Base-by-base conservation (phyloP, 371 early-diverging fungal species). In the Umbelopsis sp. region DNA sequence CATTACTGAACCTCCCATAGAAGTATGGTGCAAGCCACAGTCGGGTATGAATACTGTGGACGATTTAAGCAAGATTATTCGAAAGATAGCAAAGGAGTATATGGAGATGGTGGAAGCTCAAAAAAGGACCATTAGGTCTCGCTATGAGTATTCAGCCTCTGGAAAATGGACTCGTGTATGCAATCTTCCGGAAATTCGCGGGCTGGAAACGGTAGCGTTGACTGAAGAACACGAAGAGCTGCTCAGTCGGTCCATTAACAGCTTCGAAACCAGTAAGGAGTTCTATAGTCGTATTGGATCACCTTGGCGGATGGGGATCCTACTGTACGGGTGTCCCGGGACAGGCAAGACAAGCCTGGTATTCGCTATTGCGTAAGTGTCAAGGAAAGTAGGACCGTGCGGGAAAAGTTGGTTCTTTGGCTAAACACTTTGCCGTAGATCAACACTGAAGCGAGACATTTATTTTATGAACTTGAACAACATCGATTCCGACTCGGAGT, bases 341-440 rank as follows among this genome's bases (percentile, higher is more conserved):
- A 93, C 94, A 1, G 96, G 96, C 63, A 96, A 94, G 75, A 94
- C 94, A 10, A 86, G 89, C 6, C 89, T 96, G 25, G 87, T 94
- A 50, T 86, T 91, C 69, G 95, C 95, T 37, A 86, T 96, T 57
- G 89, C 93, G 73, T 89, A 69, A 57, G 72, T 50, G 22, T 22
- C 22, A 22, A 4, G 32, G 1, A 25, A 24, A n/a, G 10, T 12
- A 9, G 24, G 46, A 41, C 29, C 20, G 24, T 20, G 8, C 18
- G 41, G 16, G 48, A 22, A 20, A 45, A 51, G 16, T 32, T 32
- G 41, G 20, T 18, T 24, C 29, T 1, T 32, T 37, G 20, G 22
- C 22, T 57, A 44, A 22, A 11, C 57, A 48, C 11, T 32, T 38
- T 25, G 41, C 18, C 1, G 41, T 37, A 76, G 74, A 4, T 74